Conservation (phyloP, 768 basidiomycete genomes). For the Floccularia luteovirens region DNA sequence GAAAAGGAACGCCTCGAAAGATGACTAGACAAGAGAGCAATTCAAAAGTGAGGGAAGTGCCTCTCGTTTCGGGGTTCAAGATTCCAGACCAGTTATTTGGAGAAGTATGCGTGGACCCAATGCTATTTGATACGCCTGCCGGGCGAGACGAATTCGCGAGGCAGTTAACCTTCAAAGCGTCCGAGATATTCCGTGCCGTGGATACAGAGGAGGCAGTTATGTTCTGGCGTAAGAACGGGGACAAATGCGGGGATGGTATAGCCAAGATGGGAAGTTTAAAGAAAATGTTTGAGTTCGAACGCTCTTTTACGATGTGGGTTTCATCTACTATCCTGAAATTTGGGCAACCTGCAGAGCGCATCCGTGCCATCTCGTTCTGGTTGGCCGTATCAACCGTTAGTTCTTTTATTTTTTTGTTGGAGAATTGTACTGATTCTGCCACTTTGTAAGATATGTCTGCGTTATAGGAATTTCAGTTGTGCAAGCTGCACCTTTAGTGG, state of each 20-base stretch:
- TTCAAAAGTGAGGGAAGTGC: not conserved
- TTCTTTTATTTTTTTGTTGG: not conserved
- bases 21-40: not conserved
- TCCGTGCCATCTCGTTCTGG: too few species aligned
- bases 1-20: not conserved
- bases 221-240: constrained; percentile 22
- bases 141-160: constrained; percentile 37
- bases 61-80: constrained; percentile 7
- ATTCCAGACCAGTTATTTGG: constrained; percentile 16
- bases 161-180: constrained; percentile 33
- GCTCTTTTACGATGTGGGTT: not conserved
- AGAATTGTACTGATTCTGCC: not conserved
- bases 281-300: not conserved
- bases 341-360: too few species aligned
- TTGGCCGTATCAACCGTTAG: constrained; percentile 7
- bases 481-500: constrained; percentile 33
- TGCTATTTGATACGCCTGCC: constrained; percentile 21
- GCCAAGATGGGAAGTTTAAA: too few species aligned
- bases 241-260: constrained; percentile 1
- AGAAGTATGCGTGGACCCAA: constrained; percentile 14
- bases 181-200: constrained; percentile 27
- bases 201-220: constrained; percentile 35
- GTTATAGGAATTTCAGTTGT: constrained; percentile 35
- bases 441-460: constrained; percentile 31
- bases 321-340: not conserved